These are phyloP conservation scores for Rhynchospora pubera DNA, from an alignment of 176 grass and related monocot genomes.

Conservation along the genomic window DNA sequence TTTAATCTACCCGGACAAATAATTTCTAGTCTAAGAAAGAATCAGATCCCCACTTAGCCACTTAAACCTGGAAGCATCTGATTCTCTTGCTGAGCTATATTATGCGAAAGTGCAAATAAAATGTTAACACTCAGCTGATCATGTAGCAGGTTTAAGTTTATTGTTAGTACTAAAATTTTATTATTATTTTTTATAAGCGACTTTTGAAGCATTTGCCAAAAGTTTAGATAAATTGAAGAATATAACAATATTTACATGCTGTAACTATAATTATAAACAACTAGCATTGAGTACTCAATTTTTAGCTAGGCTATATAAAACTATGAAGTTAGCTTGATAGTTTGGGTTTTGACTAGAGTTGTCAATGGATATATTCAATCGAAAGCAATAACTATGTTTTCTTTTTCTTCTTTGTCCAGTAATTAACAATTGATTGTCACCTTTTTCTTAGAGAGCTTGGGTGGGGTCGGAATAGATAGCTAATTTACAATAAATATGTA, in stretches of 20 bases:
- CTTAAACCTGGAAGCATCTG: not conserved
- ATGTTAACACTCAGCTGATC: not conserved
- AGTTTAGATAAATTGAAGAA: not conserved
- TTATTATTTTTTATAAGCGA: not conserved
- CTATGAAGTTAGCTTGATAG: not conserved
- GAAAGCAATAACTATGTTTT: not conserved
- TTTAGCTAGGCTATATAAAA: not conserved
- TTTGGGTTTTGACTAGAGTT: not conserved
- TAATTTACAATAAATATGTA: not conserved
- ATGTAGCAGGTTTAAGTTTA: not conserved
- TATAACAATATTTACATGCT: not conserved
- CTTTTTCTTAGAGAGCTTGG: not conserved
- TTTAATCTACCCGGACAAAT: not conserved
- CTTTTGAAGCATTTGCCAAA: not conserved
- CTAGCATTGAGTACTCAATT: not conserved
- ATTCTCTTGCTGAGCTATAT: not conserved
- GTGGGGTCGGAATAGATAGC: not conserved
- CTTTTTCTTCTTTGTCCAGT: not conserved
- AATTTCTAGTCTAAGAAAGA: conserved; percentile 10
- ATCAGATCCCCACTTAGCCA: conserved; percentile 5
- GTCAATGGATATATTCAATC: not conserved
- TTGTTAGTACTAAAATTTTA: not conserved
- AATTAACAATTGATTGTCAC: not conserved
- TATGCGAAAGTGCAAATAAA: not conserved
- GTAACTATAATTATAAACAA: not conserved